Evolutionary conservation across 1,284 basidiomycete species (phyloP).

Genomic region (Cryptococcus hybrid): DNA sequence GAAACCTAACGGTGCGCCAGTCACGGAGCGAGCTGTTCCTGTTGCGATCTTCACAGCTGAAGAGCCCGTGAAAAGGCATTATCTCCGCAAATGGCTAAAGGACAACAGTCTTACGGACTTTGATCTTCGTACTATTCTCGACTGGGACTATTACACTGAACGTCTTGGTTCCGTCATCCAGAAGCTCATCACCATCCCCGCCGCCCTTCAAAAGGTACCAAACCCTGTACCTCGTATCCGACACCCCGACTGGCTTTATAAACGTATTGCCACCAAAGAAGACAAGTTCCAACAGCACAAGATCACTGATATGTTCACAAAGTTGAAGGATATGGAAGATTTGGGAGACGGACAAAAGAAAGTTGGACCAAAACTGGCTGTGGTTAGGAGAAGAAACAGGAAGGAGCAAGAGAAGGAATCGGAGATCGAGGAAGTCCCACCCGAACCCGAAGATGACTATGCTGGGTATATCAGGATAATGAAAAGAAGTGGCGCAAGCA

Average conservation of each 20-base stretch:
- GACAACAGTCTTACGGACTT: constrained; percentile 86
- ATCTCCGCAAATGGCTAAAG: constrained; percentile 95
- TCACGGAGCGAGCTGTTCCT: constrained; percentile 95
- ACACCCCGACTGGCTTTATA: constrained; percentile 97
- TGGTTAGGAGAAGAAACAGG: constrained; percentile 60
- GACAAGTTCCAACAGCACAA: constrained; percentile 99
- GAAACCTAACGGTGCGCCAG: constrained; percentile 88
- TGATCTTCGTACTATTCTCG: constrained; percentile 90
- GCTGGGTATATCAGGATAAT: constrained; percentile 76
- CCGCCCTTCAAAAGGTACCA: constrained; percentile 94
- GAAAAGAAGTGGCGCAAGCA: constrained; percentile 73
- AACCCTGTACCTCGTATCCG: constrained; percentile 96
- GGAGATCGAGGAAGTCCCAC: no score
- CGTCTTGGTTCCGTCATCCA: constrained; percentile 97
- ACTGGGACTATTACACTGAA: constrained; percentile 99
- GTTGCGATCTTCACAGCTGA: constrained; percentile 99
- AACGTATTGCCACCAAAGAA: constrained; percentile 80
- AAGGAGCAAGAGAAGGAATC: constrained; percentile 45
- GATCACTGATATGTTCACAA: constrained; percentile 89
- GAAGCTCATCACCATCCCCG: constrained; percentile 98
- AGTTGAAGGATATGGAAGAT: constrained; percentile 63
- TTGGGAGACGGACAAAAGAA: constrained; percentile 48
- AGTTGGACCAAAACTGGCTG: constrained; percentile 53
- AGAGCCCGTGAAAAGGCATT: constrained; percentile 81
- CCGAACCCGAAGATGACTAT: constrained; percentile 66